Evolutionary conservation across 495 filamentous ascomycete species (phyloP), one percentile per base, ranked within the genome.

Genomic region (Aspergillus nanangensis): DNA sequence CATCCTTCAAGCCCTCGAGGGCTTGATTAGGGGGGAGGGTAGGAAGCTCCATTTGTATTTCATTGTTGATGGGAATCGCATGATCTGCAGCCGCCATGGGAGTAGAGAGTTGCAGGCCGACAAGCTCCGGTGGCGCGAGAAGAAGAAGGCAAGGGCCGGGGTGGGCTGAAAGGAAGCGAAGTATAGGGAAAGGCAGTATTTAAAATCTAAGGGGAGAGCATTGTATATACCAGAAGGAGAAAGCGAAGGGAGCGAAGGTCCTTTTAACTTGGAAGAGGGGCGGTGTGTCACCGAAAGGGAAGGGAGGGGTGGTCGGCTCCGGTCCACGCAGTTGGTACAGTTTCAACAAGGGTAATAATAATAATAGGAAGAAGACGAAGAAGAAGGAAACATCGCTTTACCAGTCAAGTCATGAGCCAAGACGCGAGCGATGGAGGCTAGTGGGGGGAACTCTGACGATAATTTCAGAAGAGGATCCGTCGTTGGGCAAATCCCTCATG

Each of bases 1-100:
- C 78, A 57, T 95, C 89, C 65, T 95, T 88, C 40, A 87, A 54
- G 38, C 85, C 83, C 53, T 88, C 84, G 45, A 83, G 62, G 19
- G 74, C 72, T 36, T 82, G 78, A 42, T 76, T 74, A 39, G 77
- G 63, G 24, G 68, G 63, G 17, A 74, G 62, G 38, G 63, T 50
- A 47, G 65, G 67, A 34, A 69, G 62, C 48, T 69, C 63, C 65
- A 67, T 68, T 47, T 65, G 44, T 48, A 61, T 66, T 53, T 70
- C 65, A 61, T 58, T 55, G 48, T 56, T 58, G 42, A 68, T 53
- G 27, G 53, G 49, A 56, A 62, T 61, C 47, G 56, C 69, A 66
- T 67, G 69, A 51, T 67, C 70, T 47, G 63, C 59, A 53, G 67
- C 62, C 62, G 62, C 73, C 67, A 71, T 75, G 60, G 56, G 63